phyloP scores from a whole-genome alignment of 2,329 filamentous ascomycete genomes.

The Phyllosticta citribraziliensis region DNA sequence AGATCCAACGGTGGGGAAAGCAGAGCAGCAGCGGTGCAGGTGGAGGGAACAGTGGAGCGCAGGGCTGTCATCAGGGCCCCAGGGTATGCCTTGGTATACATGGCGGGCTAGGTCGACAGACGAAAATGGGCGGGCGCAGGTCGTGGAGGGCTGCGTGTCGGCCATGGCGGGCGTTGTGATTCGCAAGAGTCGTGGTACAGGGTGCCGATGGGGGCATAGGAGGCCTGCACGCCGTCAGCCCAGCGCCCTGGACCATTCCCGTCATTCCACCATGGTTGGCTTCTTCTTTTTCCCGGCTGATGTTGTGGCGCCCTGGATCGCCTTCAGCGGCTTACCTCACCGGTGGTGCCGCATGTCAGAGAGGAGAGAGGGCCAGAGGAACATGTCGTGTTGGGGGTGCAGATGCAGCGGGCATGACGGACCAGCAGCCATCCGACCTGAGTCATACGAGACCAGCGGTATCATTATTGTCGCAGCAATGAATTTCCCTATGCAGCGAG shows the following conservation, averaged over 20 bases:
- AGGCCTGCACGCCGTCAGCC: conserved; percentile 1
- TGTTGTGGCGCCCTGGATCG: not conserved
- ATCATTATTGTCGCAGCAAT: not conserved
- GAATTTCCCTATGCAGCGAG: not conserved
- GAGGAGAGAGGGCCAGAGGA: not conserved
- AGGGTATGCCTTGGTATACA: not conserved
- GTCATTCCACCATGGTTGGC: not conserved
- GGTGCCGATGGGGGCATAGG: conserved; percentile 5
- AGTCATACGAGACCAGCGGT: not conserved
- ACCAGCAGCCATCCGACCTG: not conserved
- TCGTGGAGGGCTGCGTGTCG: conserved; percentile 1
- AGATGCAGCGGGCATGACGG: not conserved
- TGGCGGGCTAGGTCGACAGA: not conserved
- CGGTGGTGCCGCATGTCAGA: not conserved
- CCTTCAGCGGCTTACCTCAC: not conserved
- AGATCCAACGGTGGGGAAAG: not conserved
- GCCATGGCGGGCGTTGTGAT: not conserved
- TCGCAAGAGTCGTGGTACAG: conserved; percentile 3
- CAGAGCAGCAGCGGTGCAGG: conserved; percentile 5
- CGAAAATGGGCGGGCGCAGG: conserved; percentile 6
- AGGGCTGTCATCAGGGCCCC: conserved; percentile 4
- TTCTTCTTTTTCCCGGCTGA: not conserved
- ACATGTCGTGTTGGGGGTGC: not conserved
- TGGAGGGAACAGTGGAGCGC: conserved; percentile 6
- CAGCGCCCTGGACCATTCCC: not conserved